Base-by-base conservation (phyloP, 2,329 filamentous ascomycete species). In the Scopulariopsis brevicaulis region DNA sequence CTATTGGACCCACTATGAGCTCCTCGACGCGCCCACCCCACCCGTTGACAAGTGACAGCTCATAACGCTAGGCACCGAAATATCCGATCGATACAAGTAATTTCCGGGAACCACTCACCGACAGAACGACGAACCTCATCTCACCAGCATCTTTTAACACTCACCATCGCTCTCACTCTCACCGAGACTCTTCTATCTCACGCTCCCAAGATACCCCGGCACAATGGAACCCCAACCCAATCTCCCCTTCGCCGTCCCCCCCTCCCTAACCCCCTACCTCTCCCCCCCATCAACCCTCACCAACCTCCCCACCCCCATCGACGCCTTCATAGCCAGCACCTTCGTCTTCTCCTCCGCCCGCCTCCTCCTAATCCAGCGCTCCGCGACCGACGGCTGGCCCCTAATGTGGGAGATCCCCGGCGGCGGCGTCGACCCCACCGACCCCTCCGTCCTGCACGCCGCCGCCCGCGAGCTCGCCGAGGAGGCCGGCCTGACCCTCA, bases 331-430 rank as follows among this genome's bases (percentile, higher is more conserved):
- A 15, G 65, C 67, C 4, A 65, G 66, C 57, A 67, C 70, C 20
- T 62, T 73, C 50, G 67, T 75, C 59, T 72, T 74, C 58, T 18
- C 61, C 46, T 51, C 62, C 10, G 58, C 64, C 58, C 66, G 68
- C 46, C 64, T 78, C 50, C 73, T 79, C 3, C 71, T 79, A 25
- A 62, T 79, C 12, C 77, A 77, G 63, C 74, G 77, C 64, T 72
- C 74, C 35, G 60, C 69, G 4, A 66, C 70, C 60, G 76, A 78
- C 65, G 73, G 65, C 58, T 71, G 73, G 66, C 76, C 77, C 1
- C 64, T 71, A 58, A 65, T 62, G 3, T 80, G 78, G 78, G 78
- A 81, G 59, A 61, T 72, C 1, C 77, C 78, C 1, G 78, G 77
- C 20, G 78, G 78, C 22, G 71, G 67, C 1, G 72, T 73, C 51